A percentile compares a stretch with the other conserved stretches of the same genome.
Evolutionary conservation across 1,139 yeast species (phyloP).

Genomic region (Zygosaccharomyces pseudobailii): DNA sequence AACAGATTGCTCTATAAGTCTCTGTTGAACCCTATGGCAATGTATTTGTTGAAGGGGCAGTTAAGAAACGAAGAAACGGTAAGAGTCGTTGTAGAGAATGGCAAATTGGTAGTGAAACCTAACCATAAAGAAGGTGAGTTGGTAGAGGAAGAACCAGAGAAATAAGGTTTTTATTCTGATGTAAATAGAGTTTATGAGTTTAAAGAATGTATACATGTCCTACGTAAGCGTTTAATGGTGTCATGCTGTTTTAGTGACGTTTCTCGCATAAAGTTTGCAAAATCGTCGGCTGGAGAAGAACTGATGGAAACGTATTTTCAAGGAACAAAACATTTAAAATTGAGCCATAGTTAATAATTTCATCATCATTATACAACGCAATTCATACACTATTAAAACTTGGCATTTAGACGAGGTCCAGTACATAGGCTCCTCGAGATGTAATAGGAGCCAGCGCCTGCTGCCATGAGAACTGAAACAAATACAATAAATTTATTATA

Average conservation of each 20-base stretch:
- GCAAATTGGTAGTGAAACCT: constrained; percentile 28
- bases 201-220: too few species aligned
- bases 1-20: constrained; percentile 82
- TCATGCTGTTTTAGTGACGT: too few species aligned
- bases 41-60: constrained; percentile 71
- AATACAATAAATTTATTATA: constrained; percentile 33
- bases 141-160: constrained; percentile 21
- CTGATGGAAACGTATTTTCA: too few species aligned
- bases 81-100: constrained; percentile 29
- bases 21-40: constrained; percentile 82
- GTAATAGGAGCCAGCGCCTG: constrained; percentile 26
- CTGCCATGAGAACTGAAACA: constrained; percentile 25
- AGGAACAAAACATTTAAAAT: too few species aligned
- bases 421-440: constrained; percentile 38
- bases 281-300: too few species aligned
- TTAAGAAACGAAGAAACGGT: constrained; percentile 68
- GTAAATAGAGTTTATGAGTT: background rate
- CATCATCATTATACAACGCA: background rate
- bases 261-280: rapidly evolving
- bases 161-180: constrained; percentile 5
- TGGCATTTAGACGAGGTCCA: constrained; percentile 28
- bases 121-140: constrained; percentile 30
- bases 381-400: constrained; percentile 15
- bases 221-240: too few species aligned
- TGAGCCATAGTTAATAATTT: too few species aligned